Base-by-base conservation (phyloP, 768 basidiomycete genomes). In the Mycena amicta region DNA sequence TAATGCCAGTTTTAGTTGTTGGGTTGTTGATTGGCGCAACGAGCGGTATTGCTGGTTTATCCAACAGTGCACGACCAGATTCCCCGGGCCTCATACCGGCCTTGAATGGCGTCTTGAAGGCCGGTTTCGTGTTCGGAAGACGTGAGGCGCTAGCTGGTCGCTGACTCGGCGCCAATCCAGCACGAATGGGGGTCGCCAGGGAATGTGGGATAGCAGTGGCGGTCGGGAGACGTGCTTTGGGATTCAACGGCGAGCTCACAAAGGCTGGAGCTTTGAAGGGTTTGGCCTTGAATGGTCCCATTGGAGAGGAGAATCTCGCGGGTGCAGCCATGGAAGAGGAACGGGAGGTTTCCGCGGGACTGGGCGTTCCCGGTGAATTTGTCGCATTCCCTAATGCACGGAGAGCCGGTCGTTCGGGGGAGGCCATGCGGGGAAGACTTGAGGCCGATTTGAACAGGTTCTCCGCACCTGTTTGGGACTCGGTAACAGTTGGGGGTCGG, bases 51-150 rank as follows among this genome's bases (percentile, higher is more conserved):
- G 49, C 61, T 61, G 27, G 55, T 60, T 60, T 74, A 51, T 67
- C 59, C 37, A 75, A 70, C 50, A 63, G 64, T 6, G 65, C 52
- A 47, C 72, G 70, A 22, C 77, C 79, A 46, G 73, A 70, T 60
- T 80, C 75, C 33, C 74, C 75, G 46, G 81, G 80, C 60, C 72
- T 74, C 74, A 81, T 74, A 26, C 80, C 81, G 4, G 70, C 53
- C 65, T 88, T 89, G 68, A 89, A 89, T 0, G 87, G 87, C 1
- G 86, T 88, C 5, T 80, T 70, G 59, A 88, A 88, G n/a, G 75
- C 71, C 30, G 77, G 71, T 5, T 71, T 70, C 28, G 59, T 69
- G 50, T 70, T 70, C 29, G 43, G 31, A 26, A 30, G 13, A n/a
- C 40, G 41, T 5, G 64, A 30, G 31, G 47, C 23, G 54, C 55